These are phyloP conservation scores for Euryodendron excelsum DNA, from an alignment of 148 eudicot genomes.

Conservation along the genomic window DNA sequence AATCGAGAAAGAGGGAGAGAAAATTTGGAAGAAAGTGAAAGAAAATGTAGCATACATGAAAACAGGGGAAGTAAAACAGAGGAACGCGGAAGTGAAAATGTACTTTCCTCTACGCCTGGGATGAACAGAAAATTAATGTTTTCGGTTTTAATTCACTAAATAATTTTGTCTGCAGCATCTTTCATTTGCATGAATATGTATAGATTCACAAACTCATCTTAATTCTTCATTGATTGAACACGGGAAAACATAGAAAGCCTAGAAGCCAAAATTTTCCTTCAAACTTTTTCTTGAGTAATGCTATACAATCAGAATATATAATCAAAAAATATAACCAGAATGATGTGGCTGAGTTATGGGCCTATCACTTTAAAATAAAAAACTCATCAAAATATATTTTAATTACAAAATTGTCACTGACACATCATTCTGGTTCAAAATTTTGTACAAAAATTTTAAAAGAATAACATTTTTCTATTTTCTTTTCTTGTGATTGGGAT, in stretches of 20 bases:
- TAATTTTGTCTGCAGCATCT: background rate
- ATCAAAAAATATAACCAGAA: too few species aligned
- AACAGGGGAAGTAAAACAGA: background rate
- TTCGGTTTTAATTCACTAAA: background rate
- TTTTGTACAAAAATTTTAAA: too few species aligned
- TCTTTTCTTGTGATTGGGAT: too few species aligned
- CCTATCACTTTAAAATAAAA: too few species aligned
- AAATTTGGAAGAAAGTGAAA: background rate
- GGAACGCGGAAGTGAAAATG: background rate
- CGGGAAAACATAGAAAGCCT: background rate
- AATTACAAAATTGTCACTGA: too few species aligned
- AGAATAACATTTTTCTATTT: too few species aligned
- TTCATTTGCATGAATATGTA: background rate
- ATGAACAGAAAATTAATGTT: background rate
- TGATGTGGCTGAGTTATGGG: too few species aligned
- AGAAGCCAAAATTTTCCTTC: background rate
- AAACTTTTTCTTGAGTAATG: too few species aligned
- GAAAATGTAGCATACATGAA: conserved; percentile 15
- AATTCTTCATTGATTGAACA: conserved; percentile 11
- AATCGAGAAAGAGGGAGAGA: background rate
- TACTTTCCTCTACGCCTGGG: background rate
- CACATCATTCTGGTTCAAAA: too few species aligned
- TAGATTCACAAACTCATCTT: background rate
- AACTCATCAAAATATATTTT: too few species aligned
- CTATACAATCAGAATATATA: too few species aligned